Conservation (phyloP, 2,329 filamentous ascomycete species). For the Fusarium sp. region DNA sequence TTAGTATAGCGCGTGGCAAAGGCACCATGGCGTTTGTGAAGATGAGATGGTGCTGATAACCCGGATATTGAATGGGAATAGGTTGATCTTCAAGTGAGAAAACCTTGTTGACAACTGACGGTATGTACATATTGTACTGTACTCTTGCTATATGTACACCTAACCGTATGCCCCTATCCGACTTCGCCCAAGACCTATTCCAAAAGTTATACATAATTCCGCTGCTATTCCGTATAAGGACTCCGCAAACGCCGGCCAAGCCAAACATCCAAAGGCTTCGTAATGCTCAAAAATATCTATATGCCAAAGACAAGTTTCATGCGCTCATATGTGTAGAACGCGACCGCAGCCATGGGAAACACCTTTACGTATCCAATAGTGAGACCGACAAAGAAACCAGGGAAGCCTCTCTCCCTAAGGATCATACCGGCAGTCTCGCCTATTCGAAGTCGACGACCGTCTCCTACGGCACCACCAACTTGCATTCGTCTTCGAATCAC, state of each 20-base stretch:
- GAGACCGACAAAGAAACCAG: constrained; percentile 92
- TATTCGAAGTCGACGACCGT: constrained; percentile 83
- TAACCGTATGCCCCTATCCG: constrained; percentile 20
- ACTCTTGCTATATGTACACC: constrained; percentile 25
- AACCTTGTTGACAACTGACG: constrained; percentile 1
- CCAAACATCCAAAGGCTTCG: constrained; percentile 10
- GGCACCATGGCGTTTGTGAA: background rate
- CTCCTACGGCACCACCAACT: constrained; percentile 92
- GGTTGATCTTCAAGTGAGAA: constrained; percentile 11
- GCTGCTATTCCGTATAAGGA: constrained; percentile 33
- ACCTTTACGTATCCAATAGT: constrained; percentile 97
- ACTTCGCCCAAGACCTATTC: constrained; percentile 22
- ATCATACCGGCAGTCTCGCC: constrained; percentile 83
- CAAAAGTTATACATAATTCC: constrained; percentile 33
- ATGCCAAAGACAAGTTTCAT: constrained; percentile 75
- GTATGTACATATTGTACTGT: constrained; percentile 5
- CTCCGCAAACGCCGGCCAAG: constrained; percentile 46
- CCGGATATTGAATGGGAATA: constrained; percentile 17
- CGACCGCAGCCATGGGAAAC: constrained; percentile 84
- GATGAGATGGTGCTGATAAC: background rate
- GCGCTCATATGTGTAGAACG: constrained; percentile 76
- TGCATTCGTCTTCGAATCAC: constrained; percentile 95
- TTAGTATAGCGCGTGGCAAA: constrained; percentile 25
- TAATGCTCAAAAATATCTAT: constrained; percentile 53
- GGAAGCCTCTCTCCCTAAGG: constrained; percentile 78